Conservation (phyloP, 192 early-diverging fungal species). For the Coemansia sp. region DNA sequence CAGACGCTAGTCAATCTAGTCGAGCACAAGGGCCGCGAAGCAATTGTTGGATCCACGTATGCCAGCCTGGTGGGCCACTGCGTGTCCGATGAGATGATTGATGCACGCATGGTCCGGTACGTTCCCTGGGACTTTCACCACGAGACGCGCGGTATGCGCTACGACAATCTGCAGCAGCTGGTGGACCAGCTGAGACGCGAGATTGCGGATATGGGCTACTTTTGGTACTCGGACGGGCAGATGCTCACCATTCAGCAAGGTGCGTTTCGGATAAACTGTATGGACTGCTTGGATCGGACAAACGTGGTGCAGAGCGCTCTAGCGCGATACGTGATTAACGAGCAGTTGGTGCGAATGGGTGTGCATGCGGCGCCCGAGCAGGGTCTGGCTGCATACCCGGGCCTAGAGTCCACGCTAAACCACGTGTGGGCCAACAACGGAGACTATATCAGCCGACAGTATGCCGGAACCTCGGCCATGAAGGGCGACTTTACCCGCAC, state of each 20-base stretch:
- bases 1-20: slow-evolving; percentile 63
- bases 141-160: slow-evolving; percentile 87
- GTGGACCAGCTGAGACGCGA: slow-evolving; percentile 65
- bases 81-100: slow-evolving; percentile 35
- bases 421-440: slow-evolving; percentile 78
- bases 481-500: slow-evolving; percentile 76
- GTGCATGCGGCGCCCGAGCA: slow-evolving; percentile 62
- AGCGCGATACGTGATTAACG: slow-evolving; percentile 59
- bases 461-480: slow-evolving; percentile 73
- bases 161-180: slow-evolving; percentile 79
- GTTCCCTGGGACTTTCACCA: slow-evolving; percentile 94
- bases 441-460: slow-evolving; percentile 71
- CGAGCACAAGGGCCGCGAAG: slow-evolving; percentile 64
- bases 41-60: slow-evolving; percentile 60
- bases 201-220: slow-evolving; percentile 61
- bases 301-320: slow-evolving; percentile 82
- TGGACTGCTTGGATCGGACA: slow-evolving; percentile 97
- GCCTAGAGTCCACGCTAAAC: slow-evolving; percentile 65
- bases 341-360: slow-evolving; percentile 64
- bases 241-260: slow-evolving; percentile 44
- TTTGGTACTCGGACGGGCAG: slow-evolving; percentile 24
- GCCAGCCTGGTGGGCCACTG: slow-evolving; percentile 52
- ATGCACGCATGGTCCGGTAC: slow-evolving; percentile 53
- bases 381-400: slow-evolving; percentile 59
- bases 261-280: slow-evolving; percentile 81